Evolutionary conservation across 768 basidiomycete species (phyloP).

Genomic region (Daedaleopsis sinensis): DNA sequence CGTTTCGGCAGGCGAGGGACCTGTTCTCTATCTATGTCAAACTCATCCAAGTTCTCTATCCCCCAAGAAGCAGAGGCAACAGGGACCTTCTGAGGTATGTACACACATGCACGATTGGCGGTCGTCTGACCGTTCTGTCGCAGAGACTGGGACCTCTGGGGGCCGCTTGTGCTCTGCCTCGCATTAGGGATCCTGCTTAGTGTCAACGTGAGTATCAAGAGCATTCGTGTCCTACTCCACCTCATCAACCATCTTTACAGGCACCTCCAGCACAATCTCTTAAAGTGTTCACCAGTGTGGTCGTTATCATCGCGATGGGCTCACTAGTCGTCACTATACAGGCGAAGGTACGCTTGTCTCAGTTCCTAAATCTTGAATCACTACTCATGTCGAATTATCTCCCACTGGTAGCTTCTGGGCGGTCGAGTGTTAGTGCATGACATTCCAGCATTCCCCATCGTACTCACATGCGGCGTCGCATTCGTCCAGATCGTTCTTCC

Average conservation of each 20-base stretch:
- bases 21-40: slow-evolving; percentile 90
- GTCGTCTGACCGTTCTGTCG: neutral
- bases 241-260: slow-evolving; percentile 39
- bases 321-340: slow-evolving; percentile 94
- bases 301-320: slow-evolving; percentile 89
- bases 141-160: slow-evolving; percentile 99
- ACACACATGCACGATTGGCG: no score
- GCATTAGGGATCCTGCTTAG: slow-evolving; percentile 83
- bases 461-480: neutral
- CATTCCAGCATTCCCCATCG: no score
- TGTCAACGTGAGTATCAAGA: slow-evolving; percentile 59
- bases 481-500: slow-evolving; percentile 82
- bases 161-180: slow-evolving; percentile 84
- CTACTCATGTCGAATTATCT: slow-evolving; percentile 1
- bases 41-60: slow-evolving; percentile 91
- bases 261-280: slow-evolving; percentile 83
- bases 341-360: slow-evolving; percentile 66
- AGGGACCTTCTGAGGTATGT: slow-evolving; percentile 81
- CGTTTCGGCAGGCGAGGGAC: slow-evolving; percentile 72
- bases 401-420: slow-evolving; percentile 61
- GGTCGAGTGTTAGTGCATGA: slow-evolving; percentile 69
- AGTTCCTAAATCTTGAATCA: neutral
- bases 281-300: slow-evolving; percentile 91
- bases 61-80: slow-evolving; percentile 64
- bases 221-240: neutral